Percentiles rank a stretch among this genome's conserved stretches.
Evolutionary conservation across 306 rosid species (phyloP).

Genomic region (Castanea mollissima): DNA sequence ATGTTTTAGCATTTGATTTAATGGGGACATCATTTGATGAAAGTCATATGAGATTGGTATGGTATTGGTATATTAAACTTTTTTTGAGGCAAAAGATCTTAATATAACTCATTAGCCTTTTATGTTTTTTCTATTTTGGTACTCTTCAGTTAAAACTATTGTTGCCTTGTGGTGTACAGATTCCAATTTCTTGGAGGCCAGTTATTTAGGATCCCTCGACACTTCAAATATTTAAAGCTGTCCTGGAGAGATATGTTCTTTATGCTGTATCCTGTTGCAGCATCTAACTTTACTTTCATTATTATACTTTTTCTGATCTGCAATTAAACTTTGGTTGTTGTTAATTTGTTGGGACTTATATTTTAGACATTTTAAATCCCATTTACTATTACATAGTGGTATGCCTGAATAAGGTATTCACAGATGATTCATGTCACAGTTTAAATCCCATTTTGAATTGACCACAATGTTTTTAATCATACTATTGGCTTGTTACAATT

Average conservation of each 20-base stretch:
- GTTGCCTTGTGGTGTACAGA: conserved; percentile 19
- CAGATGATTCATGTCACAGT: too few species aligned
- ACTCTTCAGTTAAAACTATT: conserved; percentile 17
- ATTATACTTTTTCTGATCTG: too few species aligned
- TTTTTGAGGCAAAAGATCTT: conserved; percentile 3
- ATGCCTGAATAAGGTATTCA: too few species aligned
- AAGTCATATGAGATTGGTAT: conserved; percentile 50
- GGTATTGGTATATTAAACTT: conserved; percentile 31
- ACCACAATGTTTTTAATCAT: too few species aligned
- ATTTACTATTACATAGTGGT: too few species aligned
- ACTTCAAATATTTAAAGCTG: conserved; percentile 22
- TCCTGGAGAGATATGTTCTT: neutral
- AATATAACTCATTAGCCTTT: neutral
- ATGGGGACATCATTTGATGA: conserved; percentile 50
- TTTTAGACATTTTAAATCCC: too few species aligned
- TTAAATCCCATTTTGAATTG: too few species aligned
- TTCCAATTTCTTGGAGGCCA: conserved; percentile 43
- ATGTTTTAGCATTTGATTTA: conserved; percentile 46
- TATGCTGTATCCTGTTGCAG: too few species aligned
- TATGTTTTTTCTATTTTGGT: conserved; percentile 8
- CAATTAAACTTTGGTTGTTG: too few species aligned
- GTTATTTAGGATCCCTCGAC: conserved; percentile 41
- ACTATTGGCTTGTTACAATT: too few species aligned
- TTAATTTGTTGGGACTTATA: too few species aligned
- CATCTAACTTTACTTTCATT: too few species aligned